These are phyloP conservation scores for Blastocystis sp. DNA, from an alignment of 352 stramenopile genomes.

Conservation along the genomic window DNA sequence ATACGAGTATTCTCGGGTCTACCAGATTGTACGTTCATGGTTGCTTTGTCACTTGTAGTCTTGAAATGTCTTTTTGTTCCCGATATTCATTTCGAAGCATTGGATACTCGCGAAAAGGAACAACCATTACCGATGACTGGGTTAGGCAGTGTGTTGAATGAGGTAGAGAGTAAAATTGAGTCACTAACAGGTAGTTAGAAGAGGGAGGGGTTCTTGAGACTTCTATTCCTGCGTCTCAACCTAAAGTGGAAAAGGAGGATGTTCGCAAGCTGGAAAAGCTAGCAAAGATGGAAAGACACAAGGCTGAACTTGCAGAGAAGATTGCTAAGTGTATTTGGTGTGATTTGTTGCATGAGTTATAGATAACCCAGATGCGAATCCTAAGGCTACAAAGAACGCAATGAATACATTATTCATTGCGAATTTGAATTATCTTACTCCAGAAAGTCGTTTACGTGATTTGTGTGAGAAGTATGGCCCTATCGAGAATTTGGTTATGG, in stretches of 20 bases:
- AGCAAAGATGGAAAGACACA: constrained; percentile 68
- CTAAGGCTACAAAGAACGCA: constrained; percentile 75
- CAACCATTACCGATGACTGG: constrained; percentile 28
- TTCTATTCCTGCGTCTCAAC: too few relatives aligned
- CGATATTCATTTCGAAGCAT: constrained; percentile 49
- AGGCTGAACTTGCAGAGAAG: constrained; percentile 71
- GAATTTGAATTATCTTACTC: constrained; percentile 91
- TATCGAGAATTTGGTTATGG: constrained; percentile 74
- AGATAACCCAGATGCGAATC: constrained; percentile 66
- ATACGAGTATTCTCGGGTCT: constrained; percentile 22
- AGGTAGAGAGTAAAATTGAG: background rate
- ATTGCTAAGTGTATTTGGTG: constrained; percentile 69
- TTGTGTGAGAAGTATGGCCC: constrained; percentile 89
- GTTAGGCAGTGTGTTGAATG: background rate
- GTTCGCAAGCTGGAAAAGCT: background rate
- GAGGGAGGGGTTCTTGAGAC: background rate
- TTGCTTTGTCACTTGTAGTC: background rate
- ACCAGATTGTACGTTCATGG: constrained; percentile 19
- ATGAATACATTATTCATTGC: constrained; percentile 97
- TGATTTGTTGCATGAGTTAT: background rate
- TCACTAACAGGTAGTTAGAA: background rate
- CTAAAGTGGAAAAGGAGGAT: constrained; percentile 1
- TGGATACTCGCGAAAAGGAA: constrained; percentile 9
- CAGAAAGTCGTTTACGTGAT: constrained; percentile 87
- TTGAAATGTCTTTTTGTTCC: constrained; percentile 52